These are phyloP conservation scores for Gryganskiella cystojenkinii DNA, from an alignment of 192 early-diverging fungal genomes.

Conservation along the genomic window DNA sequence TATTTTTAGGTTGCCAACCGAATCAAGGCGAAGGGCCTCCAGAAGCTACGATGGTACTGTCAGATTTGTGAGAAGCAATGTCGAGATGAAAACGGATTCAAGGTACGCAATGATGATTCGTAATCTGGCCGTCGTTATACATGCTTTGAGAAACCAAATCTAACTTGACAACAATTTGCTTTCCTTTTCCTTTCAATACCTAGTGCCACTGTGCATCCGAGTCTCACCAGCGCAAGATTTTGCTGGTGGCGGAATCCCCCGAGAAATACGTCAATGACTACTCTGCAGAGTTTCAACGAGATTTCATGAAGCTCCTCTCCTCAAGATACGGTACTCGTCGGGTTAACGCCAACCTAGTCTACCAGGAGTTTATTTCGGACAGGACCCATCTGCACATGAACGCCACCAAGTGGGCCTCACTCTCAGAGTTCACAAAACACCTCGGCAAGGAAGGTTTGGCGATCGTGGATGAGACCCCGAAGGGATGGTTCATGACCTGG, in stretches of 20 bases:
- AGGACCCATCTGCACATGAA: conserved; percentile 97
- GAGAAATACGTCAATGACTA: conserved; percentile 79
- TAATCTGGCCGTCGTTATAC: no score
- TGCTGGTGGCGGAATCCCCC: conserved; percentile 85
- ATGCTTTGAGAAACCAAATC: not conserved
- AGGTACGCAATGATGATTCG: no score
- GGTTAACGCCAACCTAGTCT: conserved; percentile 93
- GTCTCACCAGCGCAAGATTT: conserved; percentile 91
- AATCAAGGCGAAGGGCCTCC: conserved; percentile 92
- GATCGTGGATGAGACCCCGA: conserved; percentile 89
- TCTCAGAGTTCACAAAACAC: conserved; percentile 89
- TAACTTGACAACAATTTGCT: not conserved
- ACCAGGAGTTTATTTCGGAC: conserved; percentile 96
- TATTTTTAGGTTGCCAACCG: conserved; percentile 76
- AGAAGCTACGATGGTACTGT: conserved; percentile 92
- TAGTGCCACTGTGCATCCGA: conserved; percentile 89
- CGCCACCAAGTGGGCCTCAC: conserved; percentile 90
- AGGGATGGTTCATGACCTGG: conserved; percentile 92
- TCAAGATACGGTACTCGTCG: conserved; percentile 80
- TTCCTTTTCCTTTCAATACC: not conserved
- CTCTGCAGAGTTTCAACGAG: conserved; percentile 84
- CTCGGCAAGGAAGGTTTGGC: conserved; percentile 87
- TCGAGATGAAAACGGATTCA: conserved; percentile 96
- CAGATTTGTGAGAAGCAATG: conserved; percentile 94
- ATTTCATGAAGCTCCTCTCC: conserved; percentile 85